phyloP scores from a whole-genome alignment of 345 rosid genomes.

The Angophora floribunda region DNA sequence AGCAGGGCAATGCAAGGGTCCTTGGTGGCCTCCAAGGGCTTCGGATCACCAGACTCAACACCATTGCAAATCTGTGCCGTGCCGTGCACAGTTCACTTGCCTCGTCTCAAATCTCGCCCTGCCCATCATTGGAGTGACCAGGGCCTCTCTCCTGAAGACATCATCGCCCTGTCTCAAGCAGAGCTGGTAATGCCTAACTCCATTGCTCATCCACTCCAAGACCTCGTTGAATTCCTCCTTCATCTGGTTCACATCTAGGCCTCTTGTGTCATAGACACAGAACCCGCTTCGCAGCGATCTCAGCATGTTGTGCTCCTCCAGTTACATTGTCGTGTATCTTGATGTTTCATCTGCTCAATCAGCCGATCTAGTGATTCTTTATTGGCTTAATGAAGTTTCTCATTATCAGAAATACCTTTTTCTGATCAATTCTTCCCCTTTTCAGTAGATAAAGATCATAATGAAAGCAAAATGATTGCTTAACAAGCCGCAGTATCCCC shows the following conservation, averaged over 20 bases:
- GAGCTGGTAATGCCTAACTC: constrained; percentile 42
- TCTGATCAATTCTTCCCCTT: neutral
- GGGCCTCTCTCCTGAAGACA: constrained; percentile 1
- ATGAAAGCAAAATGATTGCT: neutral
- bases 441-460: neutral
- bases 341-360: neutral
- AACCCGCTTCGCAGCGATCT: constrained; percentile 41
- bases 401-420: neutral
- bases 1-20: constrained; percentile 24
- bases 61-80: constrained; percentile 31
- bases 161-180: constrained; percentile 23
- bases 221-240: constrained; percentile 31
- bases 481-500: neutral
- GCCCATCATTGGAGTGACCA: constrained; percentile 3
- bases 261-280: constrained; percentile 47
- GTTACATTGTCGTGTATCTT: constrained; percentile 15
- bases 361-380: neutral
- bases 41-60: constrained; percentile 22
- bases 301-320: constrained; percentile 54
- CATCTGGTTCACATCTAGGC: constrained; percentile 11
- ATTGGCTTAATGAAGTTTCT: neutral
- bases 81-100: constrained; percentile 34
- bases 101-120: constrained; percentile 24
- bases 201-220: constrained; percentile 33
- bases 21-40: constrained; percentile 31